phyloP scores from a whole-genome alignment of 805 yeast genomes.

The Priceomyces castillae region DNA sequence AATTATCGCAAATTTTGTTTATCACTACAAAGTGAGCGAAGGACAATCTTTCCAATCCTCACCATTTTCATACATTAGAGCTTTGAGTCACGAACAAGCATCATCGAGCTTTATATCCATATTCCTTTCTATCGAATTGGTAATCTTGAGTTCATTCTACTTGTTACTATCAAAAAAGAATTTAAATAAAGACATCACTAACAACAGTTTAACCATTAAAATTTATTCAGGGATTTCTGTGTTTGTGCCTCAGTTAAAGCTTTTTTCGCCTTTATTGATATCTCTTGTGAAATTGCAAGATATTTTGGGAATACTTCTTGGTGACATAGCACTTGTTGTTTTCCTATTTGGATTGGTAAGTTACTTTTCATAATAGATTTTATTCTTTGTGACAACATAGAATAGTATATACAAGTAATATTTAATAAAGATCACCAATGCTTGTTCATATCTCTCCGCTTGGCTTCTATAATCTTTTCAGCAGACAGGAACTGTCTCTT shows the following conservation, averaged over 20 bases:
- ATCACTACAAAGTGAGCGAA: conserved; percentile 26
- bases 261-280: conserved; percentile 27
- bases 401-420: conserved; percentile 2
- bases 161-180: conserved; percentile 24
- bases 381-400: background rate
- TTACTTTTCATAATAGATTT: conserved; percentile 4
- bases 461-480: conserved; percentile 39
- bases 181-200: conserved; percentile 21
- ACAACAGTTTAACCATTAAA: conserved; percentile 26
- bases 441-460: conserved; percentile 35
- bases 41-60: conserved; percentile 25
- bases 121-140: conserved; percentile 32
- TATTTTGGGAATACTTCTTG: conserved; percentile 32
- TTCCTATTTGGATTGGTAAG: conserved; percentile 39
- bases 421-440: conserved; percentile 8
- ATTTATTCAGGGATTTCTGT: conserved; percentile 30
- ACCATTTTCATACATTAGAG: conserved; percentile 24
- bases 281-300: conserved; percentile 36
- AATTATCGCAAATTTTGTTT: conserved; percentile 30
- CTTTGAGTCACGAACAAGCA: conserved; percentile 10
- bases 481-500: conserved; percentile 31
- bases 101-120: conserved; percentile 22
- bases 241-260: conserved; percentile 32
- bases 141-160: conserved; percentile 33
- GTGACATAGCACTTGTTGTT: conserved; percentile 36